Base-by-base conservation (phyloP, 192 early-diverging fungal genomes). In the Backusella macrospora region DNA sequence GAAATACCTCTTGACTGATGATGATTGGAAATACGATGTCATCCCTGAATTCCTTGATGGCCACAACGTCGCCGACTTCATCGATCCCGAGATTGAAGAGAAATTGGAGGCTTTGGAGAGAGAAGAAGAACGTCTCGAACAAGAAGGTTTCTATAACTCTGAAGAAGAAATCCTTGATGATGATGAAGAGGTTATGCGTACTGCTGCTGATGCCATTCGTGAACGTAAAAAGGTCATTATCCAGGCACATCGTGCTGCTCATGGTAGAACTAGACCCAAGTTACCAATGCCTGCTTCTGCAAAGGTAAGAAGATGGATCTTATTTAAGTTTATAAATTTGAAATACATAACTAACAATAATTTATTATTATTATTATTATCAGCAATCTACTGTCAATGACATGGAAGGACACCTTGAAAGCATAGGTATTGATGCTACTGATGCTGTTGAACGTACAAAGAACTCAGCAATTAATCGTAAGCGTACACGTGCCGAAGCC, bases 1-100 rank as follows among this genome's bases (percentile, higher is more conserved):
- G 85, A 84, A 84, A 72, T 99, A 99, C 85, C 47, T 90, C 78
- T 87, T 99, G 62, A 87, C 84, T 18, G 81, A 94, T 48, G 86
- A 88, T 64, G 94, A 96, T 48, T 99, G 97, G 97, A 96, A 94
- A 82, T 93, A 98, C 85, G 98, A 99, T 83, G 84, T 84, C 46
- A 96, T 99, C 66, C 98, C 98, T 43, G 98, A 99, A 86, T 96
- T 99, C 82, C 93, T 96, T 90, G 91, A 99, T 77, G 97, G 97
- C 77, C 94, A 96, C 87, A 99, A 99, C 85, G 89, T 99, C 42
- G 95, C 95, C 21, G 98, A 99, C 86, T 99, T 99, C 82, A 85
- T 99, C 79, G 98, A 99, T 85, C 86, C 97, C 38, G 96, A 99
- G 5, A 99, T 99, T 81, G 96, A 96, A 76, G 94, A 96, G 81